Conservation (phyloP, 495 filamentous ascomycete genomes). For the Aspergillus bridgeri region DNA sequence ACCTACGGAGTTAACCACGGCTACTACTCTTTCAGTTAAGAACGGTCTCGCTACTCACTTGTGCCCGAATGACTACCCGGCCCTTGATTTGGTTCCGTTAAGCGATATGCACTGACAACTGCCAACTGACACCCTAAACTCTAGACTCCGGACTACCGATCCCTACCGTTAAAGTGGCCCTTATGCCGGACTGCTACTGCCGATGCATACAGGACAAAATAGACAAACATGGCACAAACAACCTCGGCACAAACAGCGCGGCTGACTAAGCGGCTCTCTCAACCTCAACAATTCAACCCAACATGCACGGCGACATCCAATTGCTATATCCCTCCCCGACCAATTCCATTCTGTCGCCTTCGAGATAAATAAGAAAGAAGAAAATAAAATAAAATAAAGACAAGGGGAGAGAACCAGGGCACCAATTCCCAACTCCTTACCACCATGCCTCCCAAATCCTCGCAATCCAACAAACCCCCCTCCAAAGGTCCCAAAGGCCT, state of each 20-base stretch:
- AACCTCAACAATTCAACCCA: background rate
- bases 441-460: conserved; percentile 8
- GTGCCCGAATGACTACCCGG: background rate
- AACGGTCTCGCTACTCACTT: too few relatives aligned
- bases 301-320: too few relatives aligned
- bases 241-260: background rate
- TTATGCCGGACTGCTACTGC: background rate
- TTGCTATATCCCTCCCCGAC: too few relatives aligned
- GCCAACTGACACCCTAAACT: background rate
- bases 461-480: too few relatives aligned
- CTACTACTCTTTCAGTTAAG: background rate
- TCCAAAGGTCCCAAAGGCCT: conserved; percentile 24
- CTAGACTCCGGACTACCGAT: too few relatives aligned
- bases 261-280: background rate
- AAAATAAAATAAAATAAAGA: too few relatives aligned
- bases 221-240: background rate
- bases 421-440: background rate
- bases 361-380: too few relatives aligned
- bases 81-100: background rate
- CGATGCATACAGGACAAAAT: background rate
- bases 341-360: too few relatives aligned
- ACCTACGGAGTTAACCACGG: too few relatives aligned
- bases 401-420: too few relatives aligned
- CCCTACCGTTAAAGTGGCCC: background rate
- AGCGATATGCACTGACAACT: background rate